A percentile compares a stretch with the other conserved stretches of the same genome.
Conservation (phyloP, 2,329 filamentous ascomycete genomes). For the Trichoderma sp. region DNA sequence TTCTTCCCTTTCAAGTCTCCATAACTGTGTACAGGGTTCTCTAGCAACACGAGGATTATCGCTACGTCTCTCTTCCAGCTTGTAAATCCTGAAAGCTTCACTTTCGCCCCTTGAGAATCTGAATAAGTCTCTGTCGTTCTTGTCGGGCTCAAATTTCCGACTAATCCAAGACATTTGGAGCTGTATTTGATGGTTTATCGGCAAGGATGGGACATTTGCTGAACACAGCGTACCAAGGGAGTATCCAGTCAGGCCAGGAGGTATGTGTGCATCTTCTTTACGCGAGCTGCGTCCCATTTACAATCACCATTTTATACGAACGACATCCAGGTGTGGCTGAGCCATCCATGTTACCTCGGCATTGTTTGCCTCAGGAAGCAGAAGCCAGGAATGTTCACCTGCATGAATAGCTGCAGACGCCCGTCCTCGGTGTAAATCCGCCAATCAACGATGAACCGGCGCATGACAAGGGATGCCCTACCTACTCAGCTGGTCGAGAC, state of each 20-base stretch:
- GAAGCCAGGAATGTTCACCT: too few relatives aligned
- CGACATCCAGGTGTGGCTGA: background rate
- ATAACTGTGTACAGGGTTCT: background rate
- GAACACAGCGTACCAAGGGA: too few relatives aligned
- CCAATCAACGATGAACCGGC: too few relatives aligned
- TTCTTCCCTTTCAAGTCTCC: background rate
- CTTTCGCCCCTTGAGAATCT: background rate
- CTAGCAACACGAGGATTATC: background rate
- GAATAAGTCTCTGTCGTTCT: background rate
- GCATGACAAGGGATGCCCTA: too few relatives aligned
- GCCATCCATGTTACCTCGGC: too few relatives aligned
- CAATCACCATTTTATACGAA: background rate
- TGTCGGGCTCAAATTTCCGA: background rate
- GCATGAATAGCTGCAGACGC: too few relatives aligned
- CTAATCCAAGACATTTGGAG: background rate
- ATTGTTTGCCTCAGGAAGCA: too few relatives aligned
- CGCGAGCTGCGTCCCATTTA: background rate
- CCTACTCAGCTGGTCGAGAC: too few relatives aligned
- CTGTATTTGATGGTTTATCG: background rate
- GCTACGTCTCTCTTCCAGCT: background rate
- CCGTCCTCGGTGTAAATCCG: too few relatives aligned
- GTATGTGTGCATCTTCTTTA: too few relatives aligned
- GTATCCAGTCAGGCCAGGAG: background rate
- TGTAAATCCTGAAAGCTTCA: background rate
- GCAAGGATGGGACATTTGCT: background rate